A percentile compares a stretch with the other conserved stretches of the same genome.
Evolutionary conservation across 208 protist species (phyloP).

Genomic region (Trypanosoma melophagium): DNA sequence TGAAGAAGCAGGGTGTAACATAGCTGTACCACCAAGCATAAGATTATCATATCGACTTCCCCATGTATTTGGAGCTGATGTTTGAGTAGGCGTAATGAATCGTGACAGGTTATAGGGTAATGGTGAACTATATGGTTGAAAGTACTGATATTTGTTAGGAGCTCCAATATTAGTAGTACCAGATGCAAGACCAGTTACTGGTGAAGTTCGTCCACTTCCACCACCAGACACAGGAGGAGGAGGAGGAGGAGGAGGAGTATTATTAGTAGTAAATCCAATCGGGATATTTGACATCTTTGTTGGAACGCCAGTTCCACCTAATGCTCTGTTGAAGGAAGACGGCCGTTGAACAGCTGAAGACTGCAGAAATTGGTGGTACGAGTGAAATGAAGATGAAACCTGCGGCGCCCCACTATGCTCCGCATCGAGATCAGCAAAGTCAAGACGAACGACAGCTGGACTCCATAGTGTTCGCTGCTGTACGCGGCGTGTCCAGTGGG

Average conservation of each 20-base stretch:
- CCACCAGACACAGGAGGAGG: too few relatives aligned
- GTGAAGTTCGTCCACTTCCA: too few relatives aligned
- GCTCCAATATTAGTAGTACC: too few relatives aligned
- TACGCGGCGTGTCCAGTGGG: not conserved
- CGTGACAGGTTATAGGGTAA: too few relatives aligned
- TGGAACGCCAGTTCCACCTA: not conserved
- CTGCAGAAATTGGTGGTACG: not conserved
- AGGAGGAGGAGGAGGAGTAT: too few relatives aligned
- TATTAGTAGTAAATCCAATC: not conserved
- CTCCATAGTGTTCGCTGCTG: conserved; percentile 8
- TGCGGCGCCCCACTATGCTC: too few relatives aligned
- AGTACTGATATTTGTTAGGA: too few relatives aligned
- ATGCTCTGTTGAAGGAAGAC: not conserved
- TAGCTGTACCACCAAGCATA: not conserved
- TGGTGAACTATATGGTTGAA: too few relatives aligned
- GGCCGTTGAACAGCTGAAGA: not conserved
- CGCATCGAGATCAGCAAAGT: not conserved
- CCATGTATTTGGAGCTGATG: not conserved
- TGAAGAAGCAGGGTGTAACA: not conserved
- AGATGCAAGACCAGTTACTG: too few relatives aligned
- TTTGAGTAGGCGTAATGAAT: not conserved
- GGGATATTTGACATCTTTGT: not conserved
- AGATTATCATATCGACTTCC: not conserved
- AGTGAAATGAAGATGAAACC: too few relatives aligned
- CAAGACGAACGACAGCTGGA: conserved; percentile 9